A percentile compares a stretch with the other conserved stretches of the same genome.
Conservation (phyloP, 2,329 filamentous ascomycete species). For the Sordariomycetes sp. region DNA sequence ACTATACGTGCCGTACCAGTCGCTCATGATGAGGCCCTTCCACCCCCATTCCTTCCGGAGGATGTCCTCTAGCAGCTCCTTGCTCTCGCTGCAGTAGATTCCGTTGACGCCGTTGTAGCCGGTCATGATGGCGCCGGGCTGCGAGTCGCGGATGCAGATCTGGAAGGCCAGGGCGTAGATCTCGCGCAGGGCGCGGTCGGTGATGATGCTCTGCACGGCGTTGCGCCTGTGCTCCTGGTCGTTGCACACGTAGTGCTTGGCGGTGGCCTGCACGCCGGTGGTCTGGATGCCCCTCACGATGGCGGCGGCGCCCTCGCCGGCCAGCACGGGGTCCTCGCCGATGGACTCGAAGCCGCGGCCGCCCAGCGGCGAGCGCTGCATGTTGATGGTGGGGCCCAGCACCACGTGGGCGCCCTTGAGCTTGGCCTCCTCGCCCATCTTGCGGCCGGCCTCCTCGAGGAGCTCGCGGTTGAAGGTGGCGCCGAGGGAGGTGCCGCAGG, state of each 20-base stretch:
- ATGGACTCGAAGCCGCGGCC: constrained; percentile 51
- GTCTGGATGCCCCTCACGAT: constrained; percentile 45
- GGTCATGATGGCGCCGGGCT: constrained; percentile 46
- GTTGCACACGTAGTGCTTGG: constrained; percentile 53
- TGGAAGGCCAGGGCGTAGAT: constrained; percentile 50
- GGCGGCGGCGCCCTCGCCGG: constrained; percentile 41
- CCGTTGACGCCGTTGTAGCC: constrained; percentile 50
- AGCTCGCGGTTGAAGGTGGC: constrained; percentile 46
- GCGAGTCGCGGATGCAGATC: constrained; percentile 38
- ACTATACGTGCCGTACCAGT: constrained; percentile 49
- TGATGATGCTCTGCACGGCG: constrained; percentile 42
- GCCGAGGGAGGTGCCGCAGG: constrained; percentile 46
- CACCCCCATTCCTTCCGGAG: constrained; percentile 47
- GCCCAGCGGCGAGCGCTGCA: constrained; percentile 48
- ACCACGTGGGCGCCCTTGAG: constrained; percentile 47
- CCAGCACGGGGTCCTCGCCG: constrained; percentile 46
- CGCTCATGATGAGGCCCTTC: constrained; percentile 46
- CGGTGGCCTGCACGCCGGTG: constrained; percentile 42
- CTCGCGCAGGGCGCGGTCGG: constrained; percentile 45
- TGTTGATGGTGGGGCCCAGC: constrained; percentile 53
- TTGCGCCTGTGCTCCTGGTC: constrained; percentile 50
- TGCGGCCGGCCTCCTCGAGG: constrained; percentile 36
- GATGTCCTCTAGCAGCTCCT: constrained; percentile 36
- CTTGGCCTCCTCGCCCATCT: constrained; percentile 42
- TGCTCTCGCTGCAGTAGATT: constrained; percentile 42